Evolutionary conservation across 805 yeast species (phyloP).

Genomic region (Candida sphagnicola): DNA sequence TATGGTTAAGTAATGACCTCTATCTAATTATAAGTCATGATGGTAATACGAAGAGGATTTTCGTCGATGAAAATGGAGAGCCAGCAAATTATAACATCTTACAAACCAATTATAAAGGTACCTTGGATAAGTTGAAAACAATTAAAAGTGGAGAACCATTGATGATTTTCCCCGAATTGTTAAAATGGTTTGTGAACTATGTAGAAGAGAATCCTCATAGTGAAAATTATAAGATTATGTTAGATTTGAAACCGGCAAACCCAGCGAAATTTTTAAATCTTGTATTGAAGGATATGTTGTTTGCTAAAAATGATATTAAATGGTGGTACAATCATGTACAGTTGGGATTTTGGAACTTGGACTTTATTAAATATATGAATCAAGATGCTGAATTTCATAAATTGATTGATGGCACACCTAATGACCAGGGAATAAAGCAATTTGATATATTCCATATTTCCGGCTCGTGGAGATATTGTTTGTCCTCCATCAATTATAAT

Average conservation of each 20-base stretch:
- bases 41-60: constrained; percentile 33
- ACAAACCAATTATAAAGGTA: constrained; percentile 24
- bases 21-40: constrained; percentile 40
- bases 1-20: constrained; percentile 35
- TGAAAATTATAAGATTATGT: constrained; percentile 25
- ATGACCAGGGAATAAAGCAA: constrained; percentile 17
- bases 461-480: constrained; percentile 28
- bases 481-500: constrained; percentile 32
- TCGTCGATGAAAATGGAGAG: constrained; percentile 30
- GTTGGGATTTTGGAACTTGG: constrained; percentile 40
- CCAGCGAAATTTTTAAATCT: constrained; percentile 29
- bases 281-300: constrained; percentile 25
- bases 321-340: constrained; percentile 38
- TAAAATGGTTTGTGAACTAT: constrained; percentile 28
- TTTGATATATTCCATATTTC: constrained; percentile 37
- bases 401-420: constrained; percentile 11
- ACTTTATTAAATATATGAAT: constrained; percentile 34
- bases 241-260: constrained; percentile 38
- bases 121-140: constrained; percentile 25
- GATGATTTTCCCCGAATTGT: constrained; percentile 26
- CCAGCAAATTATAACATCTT: constrained; percentile 32
- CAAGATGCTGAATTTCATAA: constrained; percentile 34
- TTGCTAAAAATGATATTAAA: constrained; percentile 23
- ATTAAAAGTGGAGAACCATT: constrained; percentile 30
- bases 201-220: constrained; percentile 9